Conservation (phyloP, 257 asterid genomes). For the Mentha longifolia region DNA sequence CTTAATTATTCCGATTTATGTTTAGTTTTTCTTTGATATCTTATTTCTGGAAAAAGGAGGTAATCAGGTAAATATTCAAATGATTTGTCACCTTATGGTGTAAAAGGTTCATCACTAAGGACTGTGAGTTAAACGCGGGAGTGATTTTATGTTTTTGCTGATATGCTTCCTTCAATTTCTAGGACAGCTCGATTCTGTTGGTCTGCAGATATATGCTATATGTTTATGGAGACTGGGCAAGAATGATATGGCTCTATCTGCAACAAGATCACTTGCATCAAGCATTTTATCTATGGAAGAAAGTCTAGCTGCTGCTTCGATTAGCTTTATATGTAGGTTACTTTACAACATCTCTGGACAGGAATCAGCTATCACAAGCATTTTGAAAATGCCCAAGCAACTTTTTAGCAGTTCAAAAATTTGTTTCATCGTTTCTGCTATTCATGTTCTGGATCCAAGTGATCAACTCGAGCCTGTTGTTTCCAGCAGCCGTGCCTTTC, state of each 20-base stretch:
- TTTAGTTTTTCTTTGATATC: constrained; percentile 3
- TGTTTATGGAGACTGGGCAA: constrained; percentile 83
- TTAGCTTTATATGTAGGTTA: constrained; percentile 77
- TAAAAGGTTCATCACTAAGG: constrained; percentile 10
- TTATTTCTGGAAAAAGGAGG: constrained; percentile 24
- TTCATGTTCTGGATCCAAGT: constrained; percentile 72
- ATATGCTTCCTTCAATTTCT: constrained; percentile 42
- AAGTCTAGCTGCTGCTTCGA: constrained; percentile 61
- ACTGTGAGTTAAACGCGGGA: constrained; percentile 13
- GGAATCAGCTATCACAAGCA: constrained; percentile 69
- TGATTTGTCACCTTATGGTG: not conserved
- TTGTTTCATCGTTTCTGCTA: constrained; percentile 71
- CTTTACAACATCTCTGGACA: constrained; percentile 69
- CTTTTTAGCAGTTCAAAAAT: constrained; percentile 67
- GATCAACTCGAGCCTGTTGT: constrained; percentile 74
- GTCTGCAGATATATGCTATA: constrained; percentile 81
- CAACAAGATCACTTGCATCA: constrained; percentile 65
- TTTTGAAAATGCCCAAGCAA: constrained; percentile 82
- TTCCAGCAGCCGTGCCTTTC: constrained; percentile 65
- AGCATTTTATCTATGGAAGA: constrained; percentile 68
- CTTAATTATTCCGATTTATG: constrained; percentile 13
- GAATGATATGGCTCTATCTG: constrained; percentile 71
- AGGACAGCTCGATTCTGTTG: constrained; percentile 81
- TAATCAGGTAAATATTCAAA: constrained; percentile 1
- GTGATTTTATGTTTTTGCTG: constrained; percentile 24